These are phyloP conservation scores for Hypoxylon sp. DNA, from an alignment of 2,329 filamentous ascomycete species.

Conservation along the genomic window DNA sequence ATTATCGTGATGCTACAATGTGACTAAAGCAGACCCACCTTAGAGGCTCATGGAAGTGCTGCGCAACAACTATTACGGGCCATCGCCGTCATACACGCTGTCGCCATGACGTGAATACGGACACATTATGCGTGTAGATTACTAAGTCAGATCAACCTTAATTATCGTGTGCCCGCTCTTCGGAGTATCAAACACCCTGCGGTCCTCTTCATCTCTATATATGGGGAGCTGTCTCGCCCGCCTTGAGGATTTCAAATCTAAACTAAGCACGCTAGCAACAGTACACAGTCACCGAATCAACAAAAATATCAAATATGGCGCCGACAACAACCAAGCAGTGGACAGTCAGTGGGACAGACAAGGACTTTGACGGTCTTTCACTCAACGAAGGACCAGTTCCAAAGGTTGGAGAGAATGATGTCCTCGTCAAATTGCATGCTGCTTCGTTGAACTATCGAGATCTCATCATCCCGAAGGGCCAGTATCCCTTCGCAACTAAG, in stretches of 20 bases:
- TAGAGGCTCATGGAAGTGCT: not conserved
- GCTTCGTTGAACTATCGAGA: conserved; percentile 69
- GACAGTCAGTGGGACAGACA: conserved; percentile 64
- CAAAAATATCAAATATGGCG: conserved; percentile 38
- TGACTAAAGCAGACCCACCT: conserved; percentile 6
- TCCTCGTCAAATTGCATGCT: conserved; percentile 74
- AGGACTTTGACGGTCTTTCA: conserved; percentile 71
- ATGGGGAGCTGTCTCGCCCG: not conserved
- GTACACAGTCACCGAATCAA: not conserved
- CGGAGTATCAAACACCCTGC: not conserved
- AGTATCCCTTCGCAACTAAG: conserved; percentile 60
- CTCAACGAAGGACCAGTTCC: conserved; percentile 68
- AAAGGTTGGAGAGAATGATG: conserved; percentile 75
- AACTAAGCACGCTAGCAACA: not conserved
- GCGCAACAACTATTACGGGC: conserved; percentile 6
- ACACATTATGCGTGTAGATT: not conserved
- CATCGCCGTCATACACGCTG: conserved; percentile 9
- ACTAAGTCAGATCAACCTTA: conserved; percentile 2
- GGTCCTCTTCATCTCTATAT: conserved; percentile 1
- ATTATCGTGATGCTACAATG: not conserved
- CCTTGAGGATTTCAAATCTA: not conserved
- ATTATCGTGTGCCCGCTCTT: not conserved
- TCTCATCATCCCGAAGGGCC: conserved; percentile 63
- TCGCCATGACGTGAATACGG: conserved; percentile 14
- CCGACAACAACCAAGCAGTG: conserved; percentile 67